phyloP scores from a whole-genome alignment of 768 basidiomycete species.

The Ephemerocybe angulata region DNA sequence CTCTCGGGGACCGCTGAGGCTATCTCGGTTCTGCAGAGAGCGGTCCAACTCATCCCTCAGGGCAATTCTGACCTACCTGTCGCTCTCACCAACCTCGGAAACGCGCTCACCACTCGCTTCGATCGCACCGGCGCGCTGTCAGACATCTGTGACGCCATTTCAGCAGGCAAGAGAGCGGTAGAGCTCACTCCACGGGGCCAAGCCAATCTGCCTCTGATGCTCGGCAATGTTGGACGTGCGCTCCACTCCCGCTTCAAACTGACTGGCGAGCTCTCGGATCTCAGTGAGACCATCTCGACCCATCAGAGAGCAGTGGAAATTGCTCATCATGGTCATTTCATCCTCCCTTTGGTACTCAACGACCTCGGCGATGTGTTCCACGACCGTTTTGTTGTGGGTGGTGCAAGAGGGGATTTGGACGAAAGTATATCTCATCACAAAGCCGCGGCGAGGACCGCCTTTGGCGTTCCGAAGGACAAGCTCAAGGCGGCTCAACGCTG shows the following conservation, averaged over 20 bases:
- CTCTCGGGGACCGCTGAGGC: constrained; percentile 13
- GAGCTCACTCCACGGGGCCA: not conserved
- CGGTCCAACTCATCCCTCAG: not conserved
- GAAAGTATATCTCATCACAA: not conserved
- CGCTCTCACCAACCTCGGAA: not conserved
- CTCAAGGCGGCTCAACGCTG: not conserved
- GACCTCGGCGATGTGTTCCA: constrained; percentile 12
- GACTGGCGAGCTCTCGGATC: not conserved
- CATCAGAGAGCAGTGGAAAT: not conserved
- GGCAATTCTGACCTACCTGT: not conserved
- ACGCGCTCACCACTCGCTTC: not conserved
- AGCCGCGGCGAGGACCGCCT: not conserved
- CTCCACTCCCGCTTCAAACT: not conserved
- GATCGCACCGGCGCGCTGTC: not conserved
- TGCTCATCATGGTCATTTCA: not conserved
- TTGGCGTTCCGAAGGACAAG: not conserved
- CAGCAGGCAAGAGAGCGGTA: not conserved
- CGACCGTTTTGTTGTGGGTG: constrained; percentile 5
- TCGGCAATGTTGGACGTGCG: not conserved
- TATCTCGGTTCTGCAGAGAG: not conserved
- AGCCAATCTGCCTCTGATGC: not conserved
- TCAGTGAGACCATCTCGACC: not conserved
- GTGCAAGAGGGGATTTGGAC: not conserved
- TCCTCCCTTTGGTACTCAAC: constrained; percentile 4
- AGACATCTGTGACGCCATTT: not conserved